Evolutionary conservation across 2,329 filamentous ascomycete species (phyloP), one percentile per base, ranked within the genome.

Genomic region (Corynespora cassiicola): DNA sequence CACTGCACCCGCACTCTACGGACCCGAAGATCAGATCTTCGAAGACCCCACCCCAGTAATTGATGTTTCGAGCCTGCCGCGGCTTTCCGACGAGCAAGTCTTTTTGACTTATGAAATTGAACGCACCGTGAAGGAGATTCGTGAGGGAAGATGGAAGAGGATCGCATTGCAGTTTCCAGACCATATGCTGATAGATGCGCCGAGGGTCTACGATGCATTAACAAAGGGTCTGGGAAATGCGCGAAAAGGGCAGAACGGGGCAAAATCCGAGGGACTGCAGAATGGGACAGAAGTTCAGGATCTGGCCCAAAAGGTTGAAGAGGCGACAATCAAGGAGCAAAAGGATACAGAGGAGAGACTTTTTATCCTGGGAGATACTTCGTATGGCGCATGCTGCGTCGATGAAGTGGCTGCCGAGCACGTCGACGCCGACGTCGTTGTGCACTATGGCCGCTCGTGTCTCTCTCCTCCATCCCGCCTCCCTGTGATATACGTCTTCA

Each of bases 401-500:
- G 94, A 99, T 61, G 94, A 99, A 72, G 86, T 97, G 25, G 94
- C 94, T 0, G 94, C 94, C 2, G 91, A 99, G 66, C 94, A 99
- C 65, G 87, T 90, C 11, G 80, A 90, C 57, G 91, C 94, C 6
- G 87, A 97, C 46, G 88, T 90, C 0, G 88, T 97, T 1, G 86
- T 99, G 10, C 94, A 99, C 66, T 99, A 97, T 57, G 94, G 94
- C 3, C 80, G 94, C 35, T 87, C 92, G 0, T 99, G 94, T 62
- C 76, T 99, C 16, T 96, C 90, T 6, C 92, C 92, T 1, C 95
- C 92, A 0, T 87, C 88, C 8, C 78, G 90, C 38, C 72, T 97
- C 35, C 90, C 92, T 0, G 91, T 96, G 15, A 82, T 96, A 32
- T 90, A 96, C 64, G 84, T 96, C 42, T 97, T 94, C 63, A 99